phyloP scores from a whole-genome alignment of 352 stramenopile species.

The Lagenidium giganteum region DNA sequence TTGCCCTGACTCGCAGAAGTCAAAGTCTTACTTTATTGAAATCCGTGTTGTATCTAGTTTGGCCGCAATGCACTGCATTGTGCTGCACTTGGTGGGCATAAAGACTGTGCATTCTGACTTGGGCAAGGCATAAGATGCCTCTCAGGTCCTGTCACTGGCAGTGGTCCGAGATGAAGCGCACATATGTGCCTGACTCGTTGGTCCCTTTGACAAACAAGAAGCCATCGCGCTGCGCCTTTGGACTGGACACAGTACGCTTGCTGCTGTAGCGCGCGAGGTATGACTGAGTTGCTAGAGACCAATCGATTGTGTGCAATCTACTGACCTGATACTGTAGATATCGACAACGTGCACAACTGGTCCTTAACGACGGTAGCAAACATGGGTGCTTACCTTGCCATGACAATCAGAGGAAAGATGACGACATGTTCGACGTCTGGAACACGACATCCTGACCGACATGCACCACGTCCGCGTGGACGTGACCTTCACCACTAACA shows the following conservation, averaged over 20 bases:
- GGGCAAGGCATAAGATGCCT: conserved; percentile 45
- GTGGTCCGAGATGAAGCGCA: conserved; percentile 33
- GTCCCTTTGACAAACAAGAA: conserved; percentile 81
- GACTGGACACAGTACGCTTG: conserved; percentile 61
- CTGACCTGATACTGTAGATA: conserved; percentile 31
- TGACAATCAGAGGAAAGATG: too few relatives aligned
- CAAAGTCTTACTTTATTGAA: too few relatives aligned
- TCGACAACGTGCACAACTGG: conserved; percentile 79
- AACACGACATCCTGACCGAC: conserved; percentile 13
- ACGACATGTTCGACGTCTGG: too few relatives aligned
- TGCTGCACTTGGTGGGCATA: conserved; percentile 59
- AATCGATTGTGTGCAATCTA: conserved; percentile 26
- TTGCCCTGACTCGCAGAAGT: too few relatives aligned
- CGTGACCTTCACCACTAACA: conserved; percentile 51
- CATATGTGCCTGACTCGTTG: too few relatives aligned
- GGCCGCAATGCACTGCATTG: conserved; percentile 69
- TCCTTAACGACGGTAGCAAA: too few relatives aligned
- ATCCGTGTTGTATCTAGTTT: too few relatives aligned
- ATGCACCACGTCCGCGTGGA: conserved; percentile 26
- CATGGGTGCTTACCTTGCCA: too few relatives aligned
- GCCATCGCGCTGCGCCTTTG: conserved; percentile 69
- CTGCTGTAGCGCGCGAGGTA: conserved; percentile 27
- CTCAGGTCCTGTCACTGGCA: conserved; percentile 49
- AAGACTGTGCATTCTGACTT: conserved; percentile 75
- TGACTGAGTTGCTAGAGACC: conserved; percentile 22